Conservation (phyloP, 805 yeast genomes). For the Spathaspora gorwiae region DNA sequence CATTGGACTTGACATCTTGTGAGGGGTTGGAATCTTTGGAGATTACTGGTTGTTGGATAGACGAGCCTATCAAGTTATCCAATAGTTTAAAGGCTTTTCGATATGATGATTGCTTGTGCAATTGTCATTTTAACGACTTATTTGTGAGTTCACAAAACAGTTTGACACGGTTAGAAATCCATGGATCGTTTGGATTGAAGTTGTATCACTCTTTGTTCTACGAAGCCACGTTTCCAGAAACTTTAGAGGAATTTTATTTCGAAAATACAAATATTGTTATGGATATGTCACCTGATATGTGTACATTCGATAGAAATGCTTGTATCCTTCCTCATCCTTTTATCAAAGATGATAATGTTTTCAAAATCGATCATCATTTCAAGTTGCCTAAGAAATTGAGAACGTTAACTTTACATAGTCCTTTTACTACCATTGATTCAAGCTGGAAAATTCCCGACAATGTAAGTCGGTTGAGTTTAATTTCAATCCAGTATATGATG, state of each 20-base stretch:
- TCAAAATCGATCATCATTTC: background rate
- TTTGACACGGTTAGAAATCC: background rate
- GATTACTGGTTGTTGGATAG: background rate
- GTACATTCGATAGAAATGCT: background rate
- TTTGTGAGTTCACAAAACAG: background rate
- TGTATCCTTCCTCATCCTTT: background rate
- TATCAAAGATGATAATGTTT: background rate
- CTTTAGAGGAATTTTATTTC: background rate
- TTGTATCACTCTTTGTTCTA: background rate
- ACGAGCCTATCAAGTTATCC: background rate
- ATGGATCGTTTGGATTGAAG: background rate
- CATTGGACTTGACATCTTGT: background rate
- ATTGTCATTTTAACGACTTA: background rate
- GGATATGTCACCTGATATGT: background rate
- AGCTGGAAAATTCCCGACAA: background rate
- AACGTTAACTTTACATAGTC: background rate
- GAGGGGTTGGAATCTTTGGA: background rate
- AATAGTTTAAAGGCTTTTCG: background rate
- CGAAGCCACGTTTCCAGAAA: background rate
- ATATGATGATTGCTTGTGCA: background rate
- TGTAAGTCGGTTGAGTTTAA: background rate
- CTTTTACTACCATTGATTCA: conserved; percentile 1
- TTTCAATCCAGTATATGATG: background rate
- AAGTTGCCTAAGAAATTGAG: background rate
- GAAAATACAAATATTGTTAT: background rate